Percentiles rank a stretch among this genome's conserved stretches.
phyloP scores from a whole-genome alignment of 2,329 filamentous ascomycete species.

The Cladophialophora bantiana region DNA sequence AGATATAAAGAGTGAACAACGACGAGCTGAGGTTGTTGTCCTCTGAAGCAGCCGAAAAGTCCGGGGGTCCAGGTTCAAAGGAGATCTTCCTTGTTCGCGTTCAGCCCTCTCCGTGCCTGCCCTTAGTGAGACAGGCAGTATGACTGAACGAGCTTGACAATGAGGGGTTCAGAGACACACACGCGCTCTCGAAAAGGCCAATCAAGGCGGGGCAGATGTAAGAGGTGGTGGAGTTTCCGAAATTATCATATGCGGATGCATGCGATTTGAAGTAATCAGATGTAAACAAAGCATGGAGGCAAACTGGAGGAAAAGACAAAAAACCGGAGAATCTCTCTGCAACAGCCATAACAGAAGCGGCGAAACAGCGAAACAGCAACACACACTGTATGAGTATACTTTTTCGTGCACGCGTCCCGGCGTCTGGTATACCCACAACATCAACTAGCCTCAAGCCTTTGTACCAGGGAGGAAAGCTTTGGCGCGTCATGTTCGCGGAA shows the following conservation, averaged over 20 bases:
- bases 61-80: slow-evolving; percentile 17
- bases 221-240: slow-evolving; percentile 35
- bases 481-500: slow-evolving; percentile 36
- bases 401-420: slow-evolving; percentile 28
- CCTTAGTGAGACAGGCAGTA: slow-evolving; percentile 4
- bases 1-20: not conserved
- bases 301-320: slow-evolving; percentile 12
- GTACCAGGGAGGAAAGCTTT: slow-evolving; percentile 21
- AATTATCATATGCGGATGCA: slow-evolving; percentile 34
- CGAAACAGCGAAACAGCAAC: slow-evolving; percentile 8
- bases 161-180: slow-evolving; percentile 25
- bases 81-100: slow-evolving; percentile 30
- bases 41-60: slow-evolving; percentile 26
- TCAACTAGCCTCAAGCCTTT: slow-evolving; percentile 27
- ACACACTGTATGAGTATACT: not conserved
- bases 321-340: slow-evolving; percentile 4
- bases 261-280: slow-evolving; percentile 26
- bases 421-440: slow-evolving; percentile 19
- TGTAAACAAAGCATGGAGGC: slow-evolving; percentile 28
- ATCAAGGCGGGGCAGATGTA: slow-evolving; percentile 30
- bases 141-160: slow-evolving; percentile 15
- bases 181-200: slow-evolving; percentile 16
- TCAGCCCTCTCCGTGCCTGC: slow-evolving; percentile 6
- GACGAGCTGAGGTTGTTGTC: slow-evolving; percentile 27
- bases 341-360: slow-evolving; percentile 1